Evolutionary conservation across 192 early-diverging fungal species (phyloP), one percentile per base, ranked within the genome.

Genomic region (Mortierella alpina): DNA sequence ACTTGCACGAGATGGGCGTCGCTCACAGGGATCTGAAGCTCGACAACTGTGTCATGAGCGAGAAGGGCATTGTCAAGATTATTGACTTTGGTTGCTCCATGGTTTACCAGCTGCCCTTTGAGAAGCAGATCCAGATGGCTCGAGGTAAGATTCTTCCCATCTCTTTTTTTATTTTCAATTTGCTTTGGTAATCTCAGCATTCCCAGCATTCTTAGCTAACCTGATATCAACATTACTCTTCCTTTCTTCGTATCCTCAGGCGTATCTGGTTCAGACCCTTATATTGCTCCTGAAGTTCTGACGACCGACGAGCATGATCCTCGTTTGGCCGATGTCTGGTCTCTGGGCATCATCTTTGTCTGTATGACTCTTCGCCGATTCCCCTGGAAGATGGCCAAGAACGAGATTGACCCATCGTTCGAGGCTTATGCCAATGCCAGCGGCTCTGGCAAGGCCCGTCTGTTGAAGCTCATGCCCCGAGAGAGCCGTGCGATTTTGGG

Each of bases 11-110:
- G 12, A 88, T 96, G 69, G 97, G 97, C 51, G 95, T 98, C 44
- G 95, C 96, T 6, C 97, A 98, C 82, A 87, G 96, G 23, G 96
- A 98, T 70, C 83, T 98, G 63, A 97, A 98, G 68, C 91, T 96
- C 18, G 92, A 93, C 74, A 98, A 98, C 87, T 87, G 94, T 53
- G 81, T 97, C 40, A 77, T 98, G 75, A 92, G 92, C 72, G 87
- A 84, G 40, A 64, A 71, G 4, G 92, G 93, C 13, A 88, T 92
- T 53, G 80, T 98, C 77, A 98, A 98, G 83, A 93, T 98, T 63
- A 97, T 96, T 42, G 97, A 98, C 69, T 98, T 98, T 87, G 97
- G 97, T 42, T 95, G 95, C 55, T 92, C 93, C 1, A 90, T 89
- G 51, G 96, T 98, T 18, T 98, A 92, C 75, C 90, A 92, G 63